Base-by-base conservation (phyloP, 2,329 filamentous ascomycete genomes). In the Penicillium sp. region DNA sequence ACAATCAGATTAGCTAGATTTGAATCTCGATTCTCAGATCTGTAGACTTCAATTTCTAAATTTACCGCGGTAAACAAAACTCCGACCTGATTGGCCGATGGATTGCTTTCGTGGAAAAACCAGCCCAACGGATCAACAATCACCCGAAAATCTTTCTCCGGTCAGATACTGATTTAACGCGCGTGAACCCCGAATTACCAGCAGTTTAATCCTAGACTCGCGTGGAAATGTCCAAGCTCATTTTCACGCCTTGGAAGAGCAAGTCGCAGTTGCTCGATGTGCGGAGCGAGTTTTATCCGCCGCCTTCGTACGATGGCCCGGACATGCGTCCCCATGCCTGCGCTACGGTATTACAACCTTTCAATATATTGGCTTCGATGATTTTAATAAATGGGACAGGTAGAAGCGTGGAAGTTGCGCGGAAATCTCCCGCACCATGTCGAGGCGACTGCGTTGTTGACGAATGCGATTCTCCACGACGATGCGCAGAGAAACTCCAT, bases 381-480 rank as follows among this genome's bases (percentile, higher is more conserved):
- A 43, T 24, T 49, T 36, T 35, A 38, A n/a, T n/a, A 52, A n/a
- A 18, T 6, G 14, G 20, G 40, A 16, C 14, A 76, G 74, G 71
- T 76, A n/a, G 69, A 64, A 50, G 69, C 67, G 2, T 77, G 74
- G 74, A 76, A 76, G 51, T 41, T 74, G 20, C 70, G 74, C 33
- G 74, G 73, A 16, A 74, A 71, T 57, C 63, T 77, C 4, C 74
- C 74, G 8, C 74, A 77, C 55, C 63, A 73, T 11, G 70, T 77
- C n/a, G 74, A 77, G 55, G 72, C 74, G 2, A 77, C 74, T 0
- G 74, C 74, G 6, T 61, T 76, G 10, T 63, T 77, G 50, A 76
- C 74, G 11, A 74, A 77, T 61, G 74, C 75, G 3, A 73, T 76
- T 49, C 60, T 77, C 22, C 72, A 74, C 46, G 74, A 76, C 56